phyloP scores from a whole-genome alignment of 1,284 basidiomycete genomes.

The Ustilago sp. region DNA sequence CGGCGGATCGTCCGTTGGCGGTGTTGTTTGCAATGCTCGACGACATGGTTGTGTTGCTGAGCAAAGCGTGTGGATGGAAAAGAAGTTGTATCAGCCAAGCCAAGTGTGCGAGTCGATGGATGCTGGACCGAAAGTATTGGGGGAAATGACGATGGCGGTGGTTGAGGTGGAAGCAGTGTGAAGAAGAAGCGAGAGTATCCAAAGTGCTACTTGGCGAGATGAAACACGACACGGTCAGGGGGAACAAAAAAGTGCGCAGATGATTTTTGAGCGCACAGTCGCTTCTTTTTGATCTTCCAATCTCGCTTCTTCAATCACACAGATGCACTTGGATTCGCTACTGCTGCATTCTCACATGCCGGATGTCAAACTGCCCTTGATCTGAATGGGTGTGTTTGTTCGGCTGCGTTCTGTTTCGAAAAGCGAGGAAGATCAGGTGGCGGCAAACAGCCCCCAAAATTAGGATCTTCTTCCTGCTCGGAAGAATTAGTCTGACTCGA shows the following conservation, averaged over 20 bases:
- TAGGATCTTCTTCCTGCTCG: neutral
- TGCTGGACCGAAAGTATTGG: neutral
- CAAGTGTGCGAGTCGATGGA: neutral
- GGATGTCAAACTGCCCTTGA: neutral
- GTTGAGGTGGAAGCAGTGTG: neutral
- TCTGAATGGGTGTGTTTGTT: neutral
- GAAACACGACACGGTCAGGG: neutral
- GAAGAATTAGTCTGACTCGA: conserved; percentile 11
- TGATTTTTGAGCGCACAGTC: neutral
- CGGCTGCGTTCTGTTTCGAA: neutral
- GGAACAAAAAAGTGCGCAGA: neutral
- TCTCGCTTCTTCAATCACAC: neutral
- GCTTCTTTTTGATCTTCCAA: neutral
- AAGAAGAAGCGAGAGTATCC: neutral
- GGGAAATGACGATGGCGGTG: neutral
- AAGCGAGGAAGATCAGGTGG: neutral
- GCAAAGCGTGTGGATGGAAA: neutral
- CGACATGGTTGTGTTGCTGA: conserved; percentile 21
- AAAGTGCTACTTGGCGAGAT: neutral
- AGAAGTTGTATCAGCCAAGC: neutral
- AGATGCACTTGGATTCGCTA: neutral
- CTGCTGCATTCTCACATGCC: neutral
- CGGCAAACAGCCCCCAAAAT: neutral
- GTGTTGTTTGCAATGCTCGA: conserved; percentile 48
- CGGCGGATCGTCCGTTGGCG: conserved; percentile 46